A percentile compares a stretch with the other conserved stretches of the same genome.
These are phyloP conservation scores for Cladosporium oxysporum DNA, from an alignment of 2,329 filamentous ascomycete genomes.

Conservation along the genomic window DNA sequence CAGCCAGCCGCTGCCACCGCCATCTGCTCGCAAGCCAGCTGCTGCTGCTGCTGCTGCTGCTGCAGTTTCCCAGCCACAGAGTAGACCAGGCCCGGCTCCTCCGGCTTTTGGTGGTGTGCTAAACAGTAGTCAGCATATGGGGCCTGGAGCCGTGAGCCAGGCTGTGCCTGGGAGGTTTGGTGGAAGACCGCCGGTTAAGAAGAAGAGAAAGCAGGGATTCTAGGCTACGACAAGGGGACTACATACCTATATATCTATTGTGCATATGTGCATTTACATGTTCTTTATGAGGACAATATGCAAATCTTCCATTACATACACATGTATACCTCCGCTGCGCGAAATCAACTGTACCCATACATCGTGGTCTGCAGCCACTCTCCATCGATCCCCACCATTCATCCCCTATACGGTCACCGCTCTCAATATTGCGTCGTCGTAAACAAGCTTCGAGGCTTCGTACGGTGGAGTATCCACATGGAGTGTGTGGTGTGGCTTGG, in stretches of 20 bases:
- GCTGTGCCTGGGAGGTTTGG: constrained; percentile 36
- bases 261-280: too few species aligned
- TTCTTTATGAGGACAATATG: too few species aligned
- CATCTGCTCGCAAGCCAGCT: constrained; percentile 1
- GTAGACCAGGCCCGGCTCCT: constrained; percentile 17
- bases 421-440: background rate
- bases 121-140: constrained; percentile 29
- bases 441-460: too few species aligned
- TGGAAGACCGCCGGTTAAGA: constrained; percentile 43
- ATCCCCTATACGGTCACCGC: background rate
- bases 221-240: too few species aligned
- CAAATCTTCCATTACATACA: too few species aligned
- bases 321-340: too few species aligned
- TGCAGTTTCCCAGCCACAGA: background rate
- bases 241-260: too few species aligned
- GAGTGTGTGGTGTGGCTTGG: background rate
- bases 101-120: constrained; percentile 14
- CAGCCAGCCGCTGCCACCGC: constrained; percentile 29
- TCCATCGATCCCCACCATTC: too few species aligned
- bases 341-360: too few species aligned
- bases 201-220: constrained; percentile 45
- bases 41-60: background rate
- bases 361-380: too few species aligned
- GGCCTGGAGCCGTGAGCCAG: constrained; percentile 34
- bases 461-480: background rate